Percentiles rank a stretch among this genome's conserved stretches.
Conservation (phyloP, 2,329 filamentous ascomycete genomes). For the Microdochium bolleyi region DNA sequence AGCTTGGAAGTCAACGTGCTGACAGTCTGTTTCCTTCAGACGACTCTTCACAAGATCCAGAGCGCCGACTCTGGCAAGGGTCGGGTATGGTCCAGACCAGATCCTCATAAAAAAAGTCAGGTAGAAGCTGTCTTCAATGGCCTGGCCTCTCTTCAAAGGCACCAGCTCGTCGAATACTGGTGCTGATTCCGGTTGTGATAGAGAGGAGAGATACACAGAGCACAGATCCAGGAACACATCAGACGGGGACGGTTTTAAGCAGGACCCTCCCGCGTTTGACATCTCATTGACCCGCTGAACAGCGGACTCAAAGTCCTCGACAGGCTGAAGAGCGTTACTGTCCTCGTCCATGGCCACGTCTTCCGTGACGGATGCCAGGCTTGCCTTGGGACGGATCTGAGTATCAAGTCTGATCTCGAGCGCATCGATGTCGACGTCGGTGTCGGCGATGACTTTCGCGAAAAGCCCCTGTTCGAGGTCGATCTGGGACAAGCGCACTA, state of each 20-base stretch:
- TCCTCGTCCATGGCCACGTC: conserved; percentile 41
- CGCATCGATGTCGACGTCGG: conserved; percentile 64
- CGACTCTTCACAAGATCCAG: conserved; percentile 55
- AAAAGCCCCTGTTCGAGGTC: conserved; percentile 52
- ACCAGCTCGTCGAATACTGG: conserved; percentile 45
- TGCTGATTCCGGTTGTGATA: conserved; percentile 24
- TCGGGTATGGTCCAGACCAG: conserved; percentile 65
- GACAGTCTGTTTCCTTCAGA: conserved; percentile 41
- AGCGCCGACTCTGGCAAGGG: conserved; percentile 60
- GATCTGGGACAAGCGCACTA: conserved; percentile 59
- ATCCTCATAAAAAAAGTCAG: conserved; percentile 69
- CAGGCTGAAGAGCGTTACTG: conserved; percentile 3
- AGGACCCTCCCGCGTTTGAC: conserved; percentile 23
- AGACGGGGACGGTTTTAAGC: conserved; percentile 41
- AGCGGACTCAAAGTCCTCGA: conserved; percentile 15
- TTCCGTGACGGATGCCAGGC: conserved; percentile 39
- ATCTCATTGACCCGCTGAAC: conserved; percentile 16
- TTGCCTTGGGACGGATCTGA: conserved; percentile 51
- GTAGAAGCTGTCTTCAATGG: conserved; percentile 56
- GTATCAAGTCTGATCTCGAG: conserved; percentile 69
- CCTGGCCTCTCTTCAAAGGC: conserved; percentile 44
- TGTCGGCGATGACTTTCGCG: conserved; percentile 56
- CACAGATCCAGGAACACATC: conserved; percentile 51
- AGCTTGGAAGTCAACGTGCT: conserved; percentile 61
- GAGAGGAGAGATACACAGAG: conserved; percentile 42